phyloP scores from a whole-genome alignment of 345 rosid genomes.

The Adansonia digitata region DNA sequence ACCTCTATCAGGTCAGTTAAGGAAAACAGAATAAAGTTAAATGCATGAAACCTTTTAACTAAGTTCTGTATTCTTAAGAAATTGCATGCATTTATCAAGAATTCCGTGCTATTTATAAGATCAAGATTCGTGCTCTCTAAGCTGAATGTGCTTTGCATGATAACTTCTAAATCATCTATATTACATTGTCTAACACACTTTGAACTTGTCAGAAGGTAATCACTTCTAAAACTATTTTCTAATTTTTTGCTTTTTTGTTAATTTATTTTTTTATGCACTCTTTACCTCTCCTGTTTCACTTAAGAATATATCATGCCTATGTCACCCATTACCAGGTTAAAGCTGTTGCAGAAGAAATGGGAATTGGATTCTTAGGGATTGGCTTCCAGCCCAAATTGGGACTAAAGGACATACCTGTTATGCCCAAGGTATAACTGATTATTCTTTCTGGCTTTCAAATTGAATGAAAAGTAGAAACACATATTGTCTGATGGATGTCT shows the following conservation, averaged over 20 bases:
- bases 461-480: neutral
- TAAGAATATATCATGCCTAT: neutral
- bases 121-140: neutral
- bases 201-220: neutral
- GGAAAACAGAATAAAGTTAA: neutral
- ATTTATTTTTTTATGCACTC: neutral
- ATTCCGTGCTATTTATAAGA: neutral
- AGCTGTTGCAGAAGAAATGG: conserved; percentile 99
- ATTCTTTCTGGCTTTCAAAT: neutral
- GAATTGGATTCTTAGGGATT: conserved; percentile 94
- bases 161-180: neutral
- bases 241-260: neutral
- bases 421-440: conserved; percentile 79
- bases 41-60: neutral
- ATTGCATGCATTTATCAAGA: neutral
- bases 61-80: neutral
- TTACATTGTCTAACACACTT: neutral
- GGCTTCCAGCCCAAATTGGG: conserved; percentile 98
- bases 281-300: neutral
- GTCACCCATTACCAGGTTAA: conserved; percentile 53
- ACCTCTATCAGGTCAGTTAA: conserved; percentile 79
- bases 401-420: conserved; percentile 77
- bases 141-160: neutral
- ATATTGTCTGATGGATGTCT: neutral
- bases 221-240: neutral